phyloP scores from a whole-genome alignment of 2,329 filamentous ascomycete genomes.

The Fusarium mundagurra region DNA sequence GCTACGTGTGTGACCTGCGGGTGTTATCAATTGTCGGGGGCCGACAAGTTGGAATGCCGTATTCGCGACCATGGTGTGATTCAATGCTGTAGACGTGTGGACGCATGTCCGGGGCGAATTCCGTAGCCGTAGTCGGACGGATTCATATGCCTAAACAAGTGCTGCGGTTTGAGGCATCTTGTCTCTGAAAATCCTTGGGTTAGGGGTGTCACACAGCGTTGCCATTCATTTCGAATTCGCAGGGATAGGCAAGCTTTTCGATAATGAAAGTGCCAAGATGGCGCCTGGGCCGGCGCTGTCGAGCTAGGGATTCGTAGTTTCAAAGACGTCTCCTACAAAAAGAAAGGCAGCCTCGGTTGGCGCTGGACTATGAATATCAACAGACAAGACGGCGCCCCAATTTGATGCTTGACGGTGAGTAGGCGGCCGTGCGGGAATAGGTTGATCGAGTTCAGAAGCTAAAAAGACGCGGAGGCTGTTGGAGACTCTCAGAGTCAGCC shows the following conservation, averaged over 20 bases:
- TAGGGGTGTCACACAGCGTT: conserved; percentile 28
- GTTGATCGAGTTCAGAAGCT: conserved; percentile 18
- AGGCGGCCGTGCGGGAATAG: conserved; percentile 22
- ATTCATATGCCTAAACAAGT: conserved; percentile 25
- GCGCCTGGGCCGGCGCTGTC: conserved; percentile 11
- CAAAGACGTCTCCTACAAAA: conserved; percentile 5
- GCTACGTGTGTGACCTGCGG: conserved; percentile 11
- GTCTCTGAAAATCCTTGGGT: conserved; percentile 16
- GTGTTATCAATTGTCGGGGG: conserved; percentile 11
- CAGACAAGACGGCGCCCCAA: conserved; percentile 31
- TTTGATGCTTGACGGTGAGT: conserved; percentile 27
- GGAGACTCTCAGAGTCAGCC: conserved; percentile 19
- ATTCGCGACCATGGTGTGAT: conserved; percentile 34
- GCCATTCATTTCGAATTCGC: conserved; percentile 20
- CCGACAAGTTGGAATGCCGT: conserved; percentile 20
- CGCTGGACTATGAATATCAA: conserved; percentile 16
- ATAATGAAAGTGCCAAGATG: conserved; percentile 24
- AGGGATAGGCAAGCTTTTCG: conserved; percentile 30
- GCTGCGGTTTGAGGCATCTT: conserved; percentile 17
- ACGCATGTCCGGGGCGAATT: conserved; percentile 34
- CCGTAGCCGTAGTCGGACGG: conserved; percentile 17
- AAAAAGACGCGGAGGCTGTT: conserved; percentile 18
- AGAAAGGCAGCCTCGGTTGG: conserved; percentile 7
- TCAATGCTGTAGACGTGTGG: conserved; percentile 18
- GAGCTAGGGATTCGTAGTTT: background rate